phyloP scores from a whole-genome alignment of 805 yeast genomes.

The Jamesozyma gamospora region DNA sequence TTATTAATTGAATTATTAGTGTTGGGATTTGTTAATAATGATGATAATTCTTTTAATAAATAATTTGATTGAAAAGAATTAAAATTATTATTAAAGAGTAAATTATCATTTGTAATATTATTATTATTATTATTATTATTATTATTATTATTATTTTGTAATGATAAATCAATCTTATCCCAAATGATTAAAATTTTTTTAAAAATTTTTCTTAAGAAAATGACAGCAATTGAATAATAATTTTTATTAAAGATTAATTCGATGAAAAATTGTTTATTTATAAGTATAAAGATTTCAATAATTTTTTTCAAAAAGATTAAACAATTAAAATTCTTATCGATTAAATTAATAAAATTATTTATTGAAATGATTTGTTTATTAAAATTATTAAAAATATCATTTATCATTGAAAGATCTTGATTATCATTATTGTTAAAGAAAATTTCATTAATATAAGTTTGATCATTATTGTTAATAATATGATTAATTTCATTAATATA shows the following conservation, averaged over 20 bases:
- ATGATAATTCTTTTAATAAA: constrained; percentile 23
- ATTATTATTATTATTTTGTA: background rate
- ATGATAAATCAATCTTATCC: constrained; percentile 18
- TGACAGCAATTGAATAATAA: constrained; percentile 13
- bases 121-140: constrained; percentile 8
- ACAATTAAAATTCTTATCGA: background rate
- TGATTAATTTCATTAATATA: background rate
- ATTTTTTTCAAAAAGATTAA: constrained; percentile 5
- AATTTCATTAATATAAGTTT: background rate
- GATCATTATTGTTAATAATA: background rate
- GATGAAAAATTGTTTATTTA: constrained; percentile 22
- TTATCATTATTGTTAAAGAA: background rate
- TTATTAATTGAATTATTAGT: constrained; percentile 4
- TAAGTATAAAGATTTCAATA: constrained; percentile 19
- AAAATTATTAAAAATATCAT: constrained; percentile 1
- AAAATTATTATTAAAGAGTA: constrained; percentile 3
- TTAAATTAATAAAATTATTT: background rate
- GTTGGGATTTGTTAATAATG: constrained; percentile 22
- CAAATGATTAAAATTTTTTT: constrained; percentile 19
- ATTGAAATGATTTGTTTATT: constrained; percentile 1
- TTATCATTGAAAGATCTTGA: constrained; percentile 3
- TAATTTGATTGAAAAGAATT: constrained; percentile 20
- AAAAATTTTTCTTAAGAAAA: constrained; percentile 19
- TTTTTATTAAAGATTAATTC: constrained; percentile 18
- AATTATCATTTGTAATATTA: constrained; percentile 21